Evolutionary conservation across 2,329 filamentous ascomycete genomes (phyloP).

Genomic region (Myriosclerotinia duriaeana): DNA sequence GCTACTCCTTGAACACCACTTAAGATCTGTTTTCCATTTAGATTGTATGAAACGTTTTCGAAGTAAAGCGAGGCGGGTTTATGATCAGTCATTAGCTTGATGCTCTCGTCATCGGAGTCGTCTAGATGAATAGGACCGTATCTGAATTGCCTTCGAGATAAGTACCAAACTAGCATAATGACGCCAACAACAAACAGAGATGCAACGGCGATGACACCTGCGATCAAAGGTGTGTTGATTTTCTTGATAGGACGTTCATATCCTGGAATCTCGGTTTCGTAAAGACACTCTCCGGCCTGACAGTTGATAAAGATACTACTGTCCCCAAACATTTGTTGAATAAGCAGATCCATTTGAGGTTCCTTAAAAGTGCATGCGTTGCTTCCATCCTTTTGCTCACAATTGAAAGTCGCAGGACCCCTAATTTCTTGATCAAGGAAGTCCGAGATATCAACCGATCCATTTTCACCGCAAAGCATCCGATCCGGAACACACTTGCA

Average conservation of each 20-base stretch:
- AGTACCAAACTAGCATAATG: slow-evolving; percentile 81
- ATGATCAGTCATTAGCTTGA: slow-evolving; percentile 86
- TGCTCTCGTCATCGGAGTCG: slow-evolving; percentile 83
- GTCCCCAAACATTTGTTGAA: slow-evolving; percentile 86
- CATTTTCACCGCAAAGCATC: slow-evolving; percentile 90
- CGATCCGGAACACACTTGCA: slow-evolving; percentile 87
- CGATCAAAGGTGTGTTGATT: slow-evolving; percentile 96
- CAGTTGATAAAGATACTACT: slow-evolving; percentile 82
- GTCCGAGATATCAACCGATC: slow-evolving; percentile 87
- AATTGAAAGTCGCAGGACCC: slow-evolving; percentile 83
- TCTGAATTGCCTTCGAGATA: slow-evolving; percentile 70
- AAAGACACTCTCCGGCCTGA: slow-evolving; percentile 85
- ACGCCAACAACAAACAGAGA: slow-evolving; percentile 86
- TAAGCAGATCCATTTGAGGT: slow-evolving; percentile 87
- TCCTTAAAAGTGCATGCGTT: slow-evolving; percentile 82
- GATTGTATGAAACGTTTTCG: slow-evolving; percentile 78
- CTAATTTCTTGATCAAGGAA: slow-evolving; percentile 81
- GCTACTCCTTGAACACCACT: slow-evolving; percentile 78
- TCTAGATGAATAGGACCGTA: slow-evolving; percentile 79
- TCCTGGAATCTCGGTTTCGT: slow-evolving; percentile 88
- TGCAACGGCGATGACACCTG: slow-evolving; percentile 83
- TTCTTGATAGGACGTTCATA: slow-evolving; percentile 85
- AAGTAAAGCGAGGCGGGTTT: slow-evolving; percentile 88
- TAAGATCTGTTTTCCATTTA: slow-evolving; percentile 87
- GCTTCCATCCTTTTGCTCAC: slow-evolving; percentile 60